These are phyloP conservation scores for Paralagenidium karlingii DNA, from an alignment of 352 stramenopile genomes.

Conservation along the genomic window DNA sequence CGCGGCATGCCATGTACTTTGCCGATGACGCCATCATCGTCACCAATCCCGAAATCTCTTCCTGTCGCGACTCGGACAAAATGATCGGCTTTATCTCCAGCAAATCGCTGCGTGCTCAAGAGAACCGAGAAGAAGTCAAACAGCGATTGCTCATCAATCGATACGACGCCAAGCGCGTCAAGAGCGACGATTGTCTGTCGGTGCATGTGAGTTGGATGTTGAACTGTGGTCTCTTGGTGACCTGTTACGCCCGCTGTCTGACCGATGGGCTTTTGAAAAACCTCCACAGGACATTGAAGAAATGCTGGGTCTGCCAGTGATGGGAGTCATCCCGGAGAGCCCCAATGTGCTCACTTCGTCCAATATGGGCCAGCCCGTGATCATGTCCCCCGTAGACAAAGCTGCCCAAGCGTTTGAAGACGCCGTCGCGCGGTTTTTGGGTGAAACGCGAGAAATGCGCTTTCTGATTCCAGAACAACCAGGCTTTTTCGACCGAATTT, in stretches of 20 bases:
- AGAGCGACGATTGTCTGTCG: conserved; percentile 82
- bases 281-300: conserved; percentile 78
- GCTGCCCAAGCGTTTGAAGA: conserved; percentile 77
- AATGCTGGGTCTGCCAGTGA: conserved; percentile 82
- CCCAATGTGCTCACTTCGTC: conserved; percentile 86
- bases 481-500: conserved; percentile 62
- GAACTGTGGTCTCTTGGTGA: neutral
- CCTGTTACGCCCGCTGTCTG: neutral
- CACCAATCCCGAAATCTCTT: conserved; percentile 90
- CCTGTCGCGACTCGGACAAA: conserved; percentile 89
- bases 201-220: conserved; percentile 39
- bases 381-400: conserved; percentile 58
- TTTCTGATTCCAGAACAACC: conserved; percentile 78
- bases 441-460: conserved; percentile 75
- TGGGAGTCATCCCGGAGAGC: conserved; percentile 86
- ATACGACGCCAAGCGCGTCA: conserved; percentile 82
- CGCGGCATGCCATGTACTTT: conserved; percentile 89
- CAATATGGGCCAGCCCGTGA: conserved; percentile 89
- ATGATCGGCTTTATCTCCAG: conserved; percentile 92
- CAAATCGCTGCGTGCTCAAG: conserved; percentile 76
- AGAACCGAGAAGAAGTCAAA: conserved; percentile 55
- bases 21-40: conserved; percentile 88
- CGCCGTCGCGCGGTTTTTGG: conserved; percentile 84
- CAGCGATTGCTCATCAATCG: conserved; percentile 86
- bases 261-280: neutral